Evolutionary conservation across 768 basidiomycete genomes (phyloP).

Genomic region (Rhodosporidiobolus sp.): DNA sequence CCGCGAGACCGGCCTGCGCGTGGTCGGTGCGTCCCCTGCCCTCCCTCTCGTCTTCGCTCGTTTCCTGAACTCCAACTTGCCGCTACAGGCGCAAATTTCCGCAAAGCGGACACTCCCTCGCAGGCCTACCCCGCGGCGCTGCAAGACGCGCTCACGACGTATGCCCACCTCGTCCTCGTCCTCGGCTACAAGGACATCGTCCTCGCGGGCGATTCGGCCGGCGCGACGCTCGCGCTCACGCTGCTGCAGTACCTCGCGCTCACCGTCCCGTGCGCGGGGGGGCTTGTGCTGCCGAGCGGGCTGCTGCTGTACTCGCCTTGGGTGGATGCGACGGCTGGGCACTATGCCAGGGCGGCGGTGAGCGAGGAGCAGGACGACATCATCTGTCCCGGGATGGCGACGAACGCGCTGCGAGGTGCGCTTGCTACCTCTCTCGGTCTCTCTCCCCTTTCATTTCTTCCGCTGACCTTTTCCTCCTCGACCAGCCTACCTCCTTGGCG

Average conservation of each 20-base stretch:
- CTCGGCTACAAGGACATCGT: conserved; percentile 38
- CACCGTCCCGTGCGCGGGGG: not conserved
- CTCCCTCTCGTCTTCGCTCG: not conserved
- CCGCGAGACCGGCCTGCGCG: conserved; percentile 14
- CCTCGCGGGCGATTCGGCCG: conserved; percentile 40
- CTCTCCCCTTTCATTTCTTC: not conserved
- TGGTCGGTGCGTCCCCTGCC: conserved; percentile 11
- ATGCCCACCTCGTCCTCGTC: conserved; percentile 33
- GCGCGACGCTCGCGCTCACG: conserved; percentile 32
- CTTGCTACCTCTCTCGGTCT: too few species aligned
- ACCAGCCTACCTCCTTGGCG: not conserved
- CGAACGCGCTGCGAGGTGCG: conserved; percentile 23
- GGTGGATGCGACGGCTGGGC: conserved; percentile 35
- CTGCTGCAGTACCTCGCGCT: conserved; percentile 38
- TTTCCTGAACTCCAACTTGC: not conserved
- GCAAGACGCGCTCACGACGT: conserved; percentile 40
- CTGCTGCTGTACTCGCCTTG: conserved; percentile 37
- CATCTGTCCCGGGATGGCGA: conserved; percentile 26
- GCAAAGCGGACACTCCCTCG: conserved; percentile 20
- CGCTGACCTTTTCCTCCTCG: not conserved
- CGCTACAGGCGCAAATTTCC: conserved; percentile 36
- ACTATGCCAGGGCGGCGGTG: not conserved
- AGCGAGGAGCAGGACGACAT: conserved; percentile 18
- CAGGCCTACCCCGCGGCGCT: conserved; percentile 37
- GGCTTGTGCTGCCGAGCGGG: conserved; percentile 20